Evolutionary conservation across 2,329 filamentous ascomycete genomes (phyloP).

Genomic region (Mycocentrospora acerina): DNA sequence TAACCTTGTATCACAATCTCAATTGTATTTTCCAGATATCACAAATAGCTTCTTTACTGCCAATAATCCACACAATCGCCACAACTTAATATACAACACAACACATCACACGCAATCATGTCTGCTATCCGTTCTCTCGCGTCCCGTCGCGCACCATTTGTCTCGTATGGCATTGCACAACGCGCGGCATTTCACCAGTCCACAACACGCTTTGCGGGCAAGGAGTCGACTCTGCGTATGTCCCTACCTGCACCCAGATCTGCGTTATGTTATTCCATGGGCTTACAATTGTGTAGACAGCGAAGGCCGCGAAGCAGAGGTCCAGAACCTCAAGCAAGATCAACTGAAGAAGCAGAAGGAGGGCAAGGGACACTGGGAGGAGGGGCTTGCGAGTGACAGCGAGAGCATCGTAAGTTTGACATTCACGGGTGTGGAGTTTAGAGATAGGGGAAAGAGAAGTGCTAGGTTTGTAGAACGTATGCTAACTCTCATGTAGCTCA

Average conservation of each 20-base stretch:
- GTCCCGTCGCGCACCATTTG: conserved; percentile 30
- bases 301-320: conserved; percentile 41
- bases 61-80: no score
- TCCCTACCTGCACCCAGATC: not conserved
- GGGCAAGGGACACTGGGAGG: conserved; percentile 47
- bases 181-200: conserved; percentile 43
- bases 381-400: conserved; percentile 46
- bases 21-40: no score
- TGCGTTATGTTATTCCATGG: not conserved
- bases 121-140: conserved; percentile 35
- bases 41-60: no score
- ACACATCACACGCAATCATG: conserved; percentile 23
- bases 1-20: no score
- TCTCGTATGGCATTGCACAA: conserved; percentile 29
- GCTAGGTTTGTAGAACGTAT: not conserved
- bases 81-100: not conserved
- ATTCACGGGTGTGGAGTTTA: not conserved
- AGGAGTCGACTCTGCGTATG: conserved; percentile 50
- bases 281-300: conserved; percentile 22
- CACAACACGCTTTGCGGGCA: conserved; percentile 42
- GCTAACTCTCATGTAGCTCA: conserved; percentile 31
- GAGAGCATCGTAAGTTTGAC: conserved; percentile 42
- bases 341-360: conserved; percentile 47
- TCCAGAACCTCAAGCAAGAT: conserved; percentile 47
- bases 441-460: not conserved